phyloP scores from a whole-genome alignment of 2,329 filamentous ascomycete genomes.

The Pyricularia pennisetigena region DNA sequence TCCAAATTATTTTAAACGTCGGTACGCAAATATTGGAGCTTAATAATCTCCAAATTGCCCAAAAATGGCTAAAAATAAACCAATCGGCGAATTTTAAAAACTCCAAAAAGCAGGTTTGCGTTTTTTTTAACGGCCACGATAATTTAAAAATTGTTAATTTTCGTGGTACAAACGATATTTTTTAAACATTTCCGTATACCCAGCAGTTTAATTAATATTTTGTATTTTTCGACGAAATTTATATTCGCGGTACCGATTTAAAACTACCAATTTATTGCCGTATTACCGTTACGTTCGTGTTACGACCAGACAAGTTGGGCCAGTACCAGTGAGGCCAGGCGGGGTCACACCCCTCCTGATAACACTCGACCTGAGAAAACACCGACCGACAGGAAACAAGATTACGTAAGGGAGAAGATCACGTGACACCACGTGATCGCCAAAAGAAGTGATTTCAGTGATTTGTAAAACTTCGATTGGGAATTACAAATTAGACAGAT shows the following conservation, averaged over 20 bases:
- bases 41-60: conserved; percentile 43
- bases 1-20: conserved; percentile 58
- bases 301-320: too few species aligned
- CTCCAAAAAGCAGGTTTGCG: conserved; percentile 37
- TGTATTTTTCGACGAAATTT: conserved; percentile 60
- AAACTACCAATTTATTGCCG: conserved; percentile 47
- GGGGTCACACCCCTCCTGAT: too few species aligned
- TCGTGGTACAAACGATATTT: conserved; percentile 29
- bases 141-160: conserved; percentile 42
- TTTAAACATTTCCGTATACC: conserved; percentile 49
- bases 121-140: conserved; percentile 50
- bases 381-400: too few species aligned
- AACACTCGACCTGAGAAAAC: too few species aligned
- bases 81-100: conserved; percentile 4
- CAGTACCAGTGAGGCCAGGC: too few species aligned
- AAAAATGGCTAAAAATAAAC: conserved; percentile 36
- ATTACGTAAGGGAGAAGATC: too few species aligned
- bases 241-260: conserved; percentile 62
- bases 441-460: too few species aligned
- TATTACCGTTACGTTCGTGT: conserved; percentile 59
- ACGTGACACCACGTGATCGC: too few species aligned
- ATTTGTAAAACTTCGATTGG: too few species aligned
- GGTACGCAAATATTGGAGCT: conserved; percentile 61
- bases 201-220: conserved; percentile 48
- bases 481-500: too few species aligned